Evolutionary conservation across 176 grass and related monocot species (phyloP), one percentile per base, ranked within the genome.

Genomic region (Musa itinerans): DNA sequence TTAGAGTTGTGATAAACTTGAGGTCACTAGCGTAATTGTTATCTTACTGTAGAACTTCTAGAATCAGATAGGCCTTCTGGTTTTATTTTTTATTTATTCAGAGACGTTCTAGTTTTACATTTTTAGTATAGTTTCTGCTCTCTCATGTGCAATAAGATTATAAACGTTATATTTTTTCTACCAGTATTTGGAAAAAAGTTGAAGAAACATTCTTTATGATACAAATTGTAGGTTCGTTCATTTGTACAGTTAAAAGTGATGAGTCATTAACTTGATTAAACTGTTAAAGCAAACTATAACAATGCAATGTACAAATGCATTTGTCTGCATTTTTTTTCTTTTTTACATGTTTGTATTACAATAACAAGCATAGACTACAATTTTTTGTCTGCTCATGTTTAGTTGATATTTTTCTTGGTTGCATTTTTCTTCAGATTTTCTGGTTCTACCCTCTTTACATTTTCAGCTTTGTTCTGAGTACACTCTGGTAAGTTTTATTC

Each of bases 401-500:
- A 59, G 34, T 15, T 69, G 24, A 56, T 49, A 61, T 70, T 58
- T 52, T 70, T 24, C 8, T 13, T 61, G 20, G 82, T 54, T 76
- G 16, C 72, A 57, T 9, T 14, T 80, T 17, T 52, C 17, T 90
- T 53, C 87, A 98, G 95, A 80, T 98, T 77, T 79, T 91, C 74
- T 98, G 95, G 95, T 91, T 98, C 84, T 98, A 98, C 78, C 95
- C 88, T 50, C 88, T 98, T 57, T 94, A 98, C 63, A 50, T 98
- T 78, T 98, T 93, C 88, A 98, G 95, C 80, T 86, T 98, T 72
- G 68, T 98, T 64, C 74, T 98, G 68, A 92, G 90, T 76, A 68
- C 88, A 52, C 79, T 98, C 69, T 94, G 95, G 95, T 98, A 93
- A 34, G 90, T 77, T 68, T 51, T 72, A 16, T 62, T 53, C 43